Conservation (phyloP, 306 rosid genomes). For the Erythrophleum fordii region DNA sequence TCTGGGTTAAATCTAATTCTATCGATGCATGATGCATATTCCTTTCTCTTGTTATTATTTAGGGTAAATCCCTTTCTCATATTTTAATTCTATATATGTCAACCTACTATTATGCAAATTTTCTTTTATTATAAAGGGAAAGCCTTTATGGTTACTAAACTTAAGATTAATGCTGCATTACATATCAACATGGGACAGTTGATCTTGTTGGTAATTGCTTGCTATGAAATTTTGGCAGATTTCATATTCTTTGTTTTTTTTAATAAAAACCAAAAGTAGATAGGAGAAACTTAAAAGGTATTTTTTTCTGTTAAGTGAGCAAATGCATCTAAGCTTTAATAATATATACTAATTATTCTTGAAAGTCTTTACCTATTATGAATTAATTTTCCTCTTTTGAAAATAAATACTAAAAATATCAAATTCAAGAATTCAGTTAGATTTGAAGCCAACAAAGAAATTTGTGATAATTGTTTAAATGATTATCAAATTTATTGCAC, state of each 20-base stretch:
- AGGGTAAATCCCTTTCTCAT: background rate
- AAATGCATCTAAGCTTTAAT: background rate
- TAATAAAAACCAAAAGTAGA: background rate
- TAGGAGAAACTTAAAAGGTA: background rate
- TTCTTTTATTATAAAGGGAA: conserved; percentile 4
- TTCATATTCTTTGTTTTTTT: background rate
- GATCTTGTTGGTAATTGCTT: background rate
- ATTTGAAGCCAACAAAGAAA: background rate
- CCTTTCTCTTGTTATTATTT: background rate
- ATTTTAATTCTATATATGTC: conserved; percentile 29
- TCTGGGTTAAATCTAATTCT: background rate
- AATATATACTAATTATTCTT: background rate
- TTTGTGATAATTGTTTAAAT: background rate
- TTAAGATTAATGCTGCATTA: background rate
- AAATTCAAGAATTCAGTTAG: background rate
- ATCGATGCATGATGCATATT: background rate
- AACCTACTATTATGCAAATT: conserved; percentile 13
- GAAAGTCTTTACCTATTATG: background rate
- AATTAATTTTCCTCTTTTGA: background rate
- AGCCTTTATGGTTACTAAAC: background rate
- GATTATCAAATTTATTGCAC: background rate
- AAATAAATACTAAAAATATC: background rate
- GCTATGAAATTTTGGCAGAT: background rate
- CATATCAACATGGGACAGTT: background rate
- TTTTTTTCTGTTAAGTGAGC: background rate